phyloP scores from a whole-genome alignment of 1,284 basidiomycete genomes.

The Sanghuangporus sanghuang region DNA sequence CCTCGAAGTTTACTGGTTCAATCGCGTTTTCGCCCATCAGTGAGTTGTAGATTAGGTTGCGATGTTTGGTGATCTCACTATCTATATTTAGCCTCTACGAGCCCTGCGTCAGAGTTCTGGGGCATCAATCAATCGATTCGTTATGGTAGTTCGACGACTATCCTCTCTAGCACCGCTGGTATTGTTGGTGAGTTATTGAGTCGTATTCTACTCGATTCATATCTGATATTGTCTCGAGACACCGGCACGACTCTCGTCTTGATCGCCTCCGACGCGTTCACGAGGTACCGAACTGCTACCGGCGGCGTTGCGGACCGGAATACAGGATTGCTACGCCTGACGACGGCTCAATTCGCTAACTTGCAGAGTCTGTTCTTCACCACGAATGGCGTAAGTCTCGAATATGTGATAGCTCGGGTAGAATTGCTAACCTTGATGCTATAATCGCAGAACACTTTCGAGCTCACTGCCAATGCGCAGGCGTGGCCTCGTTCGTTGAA shows the following conservation, averaged over 20 bases:
- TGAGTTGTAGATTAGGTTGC: not conserved
- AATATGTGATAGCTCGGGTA: not conserved
- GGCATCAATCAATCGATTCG: conserved; percentile 21
- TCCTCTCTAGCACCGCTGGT: conserved; percentile 20
- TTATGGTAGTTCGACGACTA: conserved; percentile 18
- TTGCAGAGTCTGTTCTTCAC: conserved; percentile 21
- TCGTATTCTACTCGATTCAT: not conserved
- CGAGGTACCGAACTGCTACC: conserved; percentile 18
- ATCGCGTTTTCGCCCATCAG: conserved; percentile 21
- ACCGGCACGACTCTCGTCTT: conserved; percentile 22
- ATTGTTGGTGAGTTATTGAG: conserved; percentile 17
- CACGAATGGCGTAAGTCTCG: conserved; percentile 17
- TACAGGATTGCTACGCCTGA: conserved; percentile 20
- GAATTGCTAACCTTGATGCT: not conserved
- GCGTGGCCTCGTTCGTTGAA: conserved; percentile 22
- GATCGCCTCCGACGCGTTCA: conserved; percentile 19
- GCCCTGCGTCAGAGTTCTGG: conserved; percentile 20
- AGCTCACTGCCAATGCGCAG: conserved; percentile 24
- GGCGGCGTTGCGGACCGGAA: conserved; percentile 18
- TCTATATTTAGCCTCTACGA: conserved; percentile 8
- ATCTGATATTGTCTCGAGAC: conserved; percentile 5
- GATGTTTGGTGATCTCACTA: not conserved
- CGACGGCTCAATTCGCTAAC: conserved; percentile 18
- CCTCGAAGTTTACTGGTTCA: conserved; percentile 20
- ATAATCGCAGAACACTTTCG: conserved; percentile 18